Base-by-base conservation (phyloP, 805 yeast genomes). In the Ogataea paradorogensis region DNA sequence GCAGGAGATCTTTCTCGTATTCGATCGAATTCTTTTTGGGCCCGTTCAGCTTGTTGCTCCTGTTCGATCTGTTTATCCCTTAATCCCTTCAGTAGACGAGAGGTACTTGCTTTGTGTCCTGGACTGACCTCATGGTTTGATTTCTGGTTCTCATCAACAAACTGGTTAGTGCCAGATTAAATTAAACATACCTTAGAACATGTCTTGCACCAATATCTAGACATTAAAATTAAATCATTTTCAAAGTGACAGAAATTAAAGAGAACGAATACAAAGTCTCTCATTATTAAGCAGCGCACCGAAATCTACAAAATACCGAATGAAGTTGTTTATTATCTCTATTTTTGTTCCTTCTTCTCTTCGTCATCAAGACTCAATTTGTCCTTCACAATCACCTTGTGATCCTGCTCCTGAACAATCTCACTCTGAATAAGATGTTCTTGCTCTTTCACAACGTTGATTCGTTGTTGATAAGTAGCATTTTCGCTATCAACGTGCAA, bases 371-470 rank as follows among this genome's bases (percentile, higher is more conserved):
- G 63, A 52, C 73, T 78, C 52, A 80, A 58, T 45, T 71, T 72
- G 59, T 82, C 89, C 52, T 75, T 74, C 30, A 83, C 82, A 51
- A 73, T 71, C 28, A 81, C 77, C 44, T 77, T 70, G 39, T 62
- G 58, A 34, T 76, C 69, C 56, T 77, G 77, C 63, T 87, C 96
- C 65, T 93, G 90, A 59, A 79, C 74, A 61, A 83, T 87, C 68
- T 91, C 99, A 58, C 86, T 93, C 63, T 85, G 75, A 69, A 91
- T 91, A 50, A 83, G 69, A 50, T 82, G 83, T 59, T 84, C 85
- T 67, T 84, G 93, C 62, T 84, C 93, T 62, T 80, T 80, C 45
- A 84, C 63, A 52, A 84, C 82, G 50, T 80, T 82, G 48, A 84
- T 67, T 53, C 82, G 80, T 61, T 82, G 83, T 59, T 80, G 75